Evolutionary conservation across 1,139 yeast species (phyloP), one percentile per base, ranked within the genome.

Genomic region (Schwanniomyces etchellsii): DNA sequence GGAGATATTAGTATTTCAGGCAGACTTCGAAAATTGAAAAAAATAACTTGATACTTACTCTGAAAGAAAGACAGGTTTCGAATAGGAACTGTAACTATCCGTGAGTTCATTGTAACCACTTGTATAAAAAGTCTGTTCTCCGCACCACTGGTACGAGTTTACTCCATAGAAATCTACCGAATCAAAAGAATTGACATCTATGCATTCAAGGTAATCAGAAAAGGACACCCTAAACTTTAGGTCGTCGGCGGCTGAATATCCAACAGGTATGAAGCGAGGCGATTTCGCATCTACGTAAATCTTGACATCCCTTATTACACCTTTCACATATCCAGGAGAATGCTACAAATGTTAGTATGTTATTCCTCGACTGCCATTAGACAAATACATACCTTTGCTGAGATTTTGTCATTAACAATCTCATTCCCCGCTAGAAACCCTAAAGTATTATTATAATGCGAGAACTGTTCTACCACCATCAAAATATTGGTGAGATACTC

Each of bases 81-180:
- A 58, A 47, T 74, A 85, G 28, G 71, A 70, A 23, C 60, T 50
- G 51, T 86, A 91, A 43, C 83, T 88, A 32, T 72, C 67, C 13
- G 85, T 89, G 36, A 89, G 71, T 21, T 66, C 59, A 44, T 81
- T 74, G 55, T 86, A 91, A 2, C 97, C 98, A 44, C 95, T 81
- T 7, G 82, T 67, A 37, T 76, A 61, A 55, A 84, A 83, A 3
- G 93, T 80, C 45, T 85, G 91, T 28, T 76, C 73, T 4, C 98
- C 98, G 61, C 98, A 91, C 98, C 98, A 91, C 52, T 88, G 95
- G 55, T 91, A 91, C 1, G 95, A 81, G 54, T 91, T 91, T 33
- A 91, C 89, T 4, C 98, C 98, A 57, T 86, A 89, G 50, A 91
- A 91, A 52, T 91, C 98, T 18, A 86, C 84, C 1, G 81, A 60